Conservation (phyloP, 768 basidiomycete genomes). For the Boletus speciosus region DNA sequence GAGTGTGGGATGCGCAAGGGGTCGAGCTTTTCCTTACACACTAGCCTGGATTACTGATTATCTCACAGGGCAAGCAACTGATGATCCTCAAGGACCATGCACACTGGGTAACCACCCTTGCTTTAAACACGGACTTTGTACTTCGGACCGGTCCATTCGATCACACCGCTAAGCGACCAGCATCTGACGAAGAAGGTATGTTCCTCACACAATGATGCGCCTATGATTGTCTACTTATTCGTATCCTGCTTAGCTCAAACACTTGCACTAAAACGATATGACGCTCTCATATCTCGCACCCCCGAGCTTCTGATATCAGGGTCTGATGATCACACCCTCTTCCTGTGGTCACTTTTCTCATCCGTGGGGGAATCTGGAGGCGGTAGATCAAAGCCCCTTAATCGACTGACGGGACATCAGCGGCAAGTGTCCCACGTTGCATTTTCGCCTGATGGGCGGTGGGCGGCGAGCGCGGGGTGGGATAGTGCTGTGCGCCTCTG, state of each 20-base stretch:
- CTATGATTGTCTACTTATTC: not conserved
- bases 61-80: conserved; percentile 71
- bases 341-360: conserved; percentile 88
- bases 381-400: conserved; percentile 62
- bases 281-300: conserved; percentile 52
- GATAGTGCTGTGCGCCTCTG: conserved; percentile 90
- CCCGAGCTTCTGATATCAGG: conserved; percentile 91
- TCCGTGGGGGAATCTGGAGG: conserved; percentile 31
- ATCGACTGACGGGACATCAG: conserved; percentile 91
- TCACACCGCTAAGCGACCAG: conserved; percentile 74
- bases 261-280: conserved; percentile 76
- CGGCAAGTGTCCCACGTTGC: conserved; percentile 91
- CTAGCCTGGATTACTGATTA: conserved; percentile 2
- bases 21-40: conserved; percentile 39
- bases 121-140: conserved; percentile 93
- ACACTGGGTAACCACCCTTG: conserved; percentile 97
- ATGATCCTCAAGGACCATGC: conserved; percentile 92
- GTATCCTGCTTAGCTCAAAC: conserved; percentile 55
- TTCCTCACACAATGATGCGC: not conserved
- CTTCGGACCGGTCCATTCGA: conserved; percentile 94
- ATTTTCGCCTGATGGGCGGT: conserved; percentile 91
- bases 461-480: conserved; percentile 89
- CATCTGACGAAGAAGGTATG: conserved; percentile 79
- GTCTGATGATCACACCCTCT: conserved; percentile 97
- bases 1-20: conserved; percentile 87